Percentiles rank a stretch among this genome's conserved stretches.
Conservation (phyloP, 2,329 filamentous ascomycete species). For the Aspergillus awamori region DNA sequence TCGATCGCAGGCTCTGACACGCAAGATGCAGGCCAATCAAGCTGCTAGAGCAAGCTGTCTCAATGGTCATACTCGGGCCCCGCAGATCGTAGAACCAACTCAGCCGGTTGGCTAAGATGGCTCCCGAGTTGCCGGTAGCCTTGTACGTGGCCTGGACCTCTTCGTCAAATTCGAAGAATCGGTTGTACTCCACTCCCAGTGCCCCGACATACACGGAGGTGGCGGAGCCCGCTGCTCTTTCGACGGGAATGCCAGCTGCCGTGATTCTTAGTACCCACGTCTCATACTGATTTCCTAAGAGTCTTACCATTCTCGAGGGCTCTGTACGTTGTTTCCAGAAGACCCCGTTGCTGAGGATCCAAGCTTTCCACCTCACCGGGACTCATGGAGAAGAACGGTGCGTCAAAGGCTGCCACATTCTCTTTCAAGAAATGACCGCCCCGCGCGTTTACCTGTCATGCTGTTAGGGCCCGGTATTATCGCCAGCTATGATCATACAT, state of each 20-base stretch:
- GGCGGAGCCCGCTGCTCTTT: neutral
- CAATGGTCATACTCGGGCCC: conserved; percentile 37
- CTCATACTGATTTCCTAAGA: too few relatives aligned
- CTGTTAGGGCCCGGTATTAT: too few relatives aligned
- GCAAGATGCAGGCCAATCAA: conserved; percentile 42
- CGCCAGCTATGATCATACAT: too few relatives aligned
- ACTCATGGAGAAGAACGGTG: neutral
- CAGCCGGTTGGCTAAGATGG: neutral
- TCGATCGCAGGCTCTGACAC: conserved; percentile 27
- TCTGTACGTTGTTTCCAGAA: neutral
- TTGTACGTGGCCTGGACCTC: neutral
- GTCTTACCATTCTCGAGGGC: too few relatives aligned
- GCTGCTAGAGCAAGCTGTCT: conserved; percentile 47
- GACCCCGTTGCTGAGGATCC: neutral
- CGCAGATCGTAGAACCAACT: conserved; percentile 20
- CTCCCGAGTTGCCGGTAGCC: neutral
- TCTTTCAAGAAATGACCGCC: neutral
- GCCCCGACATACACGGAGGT: neutral
- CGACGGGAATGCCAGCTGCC: neutral
- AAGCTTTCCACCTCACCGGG: neutral
- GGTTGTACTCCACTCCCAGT: neutral
- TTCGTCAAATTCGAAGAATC: neutral
- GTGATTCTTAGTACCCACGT: neutral
- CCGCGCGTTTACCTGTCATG: too few relatives aligned
- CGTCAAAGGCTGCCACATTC: neutral